Evolutionary conservation across 441 rosid genomes (phyloP).

Genomic region (Populus hybrid): DNA sequence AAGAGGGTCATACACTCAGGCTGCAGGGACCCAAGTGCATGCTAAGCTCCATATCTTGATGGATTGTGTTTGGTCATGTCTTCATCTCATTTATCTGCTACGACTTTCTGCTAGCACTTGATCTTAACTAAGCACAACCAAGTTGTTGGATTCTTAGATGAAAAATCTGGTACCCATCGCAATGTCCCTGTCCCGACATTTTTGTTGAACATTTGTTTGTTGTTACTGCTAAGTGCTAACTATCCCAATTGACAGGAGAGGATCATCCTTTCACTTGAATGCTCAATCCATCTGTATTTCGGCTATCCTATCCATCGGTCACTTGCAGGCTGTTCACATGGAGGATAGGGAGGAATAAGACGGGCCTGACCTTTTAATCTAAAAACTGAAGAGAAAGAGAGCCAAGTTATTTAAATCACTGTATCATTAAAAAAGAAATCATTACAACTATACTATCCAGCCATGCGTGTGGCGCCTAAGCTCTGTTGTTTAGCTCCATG

Average conservation of each 20-base stretch:
- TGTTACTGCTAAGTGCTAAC: neutral
- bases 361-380: neutral
- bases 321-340: no score
- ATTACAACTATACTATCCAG: no score
- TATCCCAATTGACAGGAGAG: neutral
- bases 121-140: neutral
- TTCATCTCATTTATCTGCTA: neutral
- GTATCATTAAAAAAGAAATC: no score
- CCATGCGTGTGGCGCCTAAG: no score
- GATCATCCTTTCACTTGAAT: neutral
- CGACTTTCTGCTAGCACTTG: neutral
- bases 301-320: no score
- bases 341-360: neutral
- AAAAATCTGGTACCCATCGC: neutral
- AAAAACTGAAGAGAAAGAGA: neutral
- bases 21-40: neutral
- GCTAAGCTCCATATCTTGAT: neutral
- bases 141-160: neutral
- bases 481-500: no score
- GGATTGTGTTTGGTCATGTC: neutral
- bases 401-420: no score
- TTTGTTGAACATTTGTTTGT: neutral
- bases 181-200: neutral
- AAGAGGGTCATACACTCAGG: neutral
- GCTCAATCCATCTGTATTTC: neutral